Evolutionary conservation across 2,329 filamentous ascomycete species (phyloP), one percentile per base, ranked within the genome.

Genomic region (Exserohilum turcica): DNA sequence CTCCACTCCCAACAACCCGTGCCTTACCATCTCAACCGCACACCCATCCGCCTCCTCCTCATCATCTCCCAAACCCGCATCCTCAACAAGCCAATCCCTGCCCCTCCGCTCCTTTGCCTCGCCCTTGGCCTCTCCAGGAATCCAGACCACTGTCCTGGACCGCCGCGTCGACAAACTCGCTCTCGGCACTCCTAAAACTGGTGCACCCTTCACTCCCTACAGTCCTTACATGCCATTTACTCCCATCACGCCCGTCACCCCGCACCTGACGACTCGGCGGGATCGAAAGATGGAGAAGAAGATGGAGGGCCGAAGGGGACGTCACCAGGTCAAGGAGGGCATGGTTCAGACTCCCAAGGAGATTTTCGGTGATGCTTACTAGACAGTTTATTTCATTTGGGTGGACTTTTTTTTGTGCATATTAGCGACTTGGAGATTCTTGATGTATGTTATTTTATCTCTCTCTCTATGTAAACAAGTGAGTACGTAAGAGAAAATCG

Each of bases 151-250:
- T 0, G 76, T 77, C 18, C 64, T 80, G 0, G 75, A 78, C 53
- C 63, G 74, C 5, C 64, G 71, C 12, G 42, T 60, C 13, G 71
- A 73, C 10, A 64, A 67, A 43, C 59, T 76, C 1, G 44, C 54
- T 4, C 36, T 71, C 32, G 65, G 61, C 28, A 84, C 84, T 3
- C 85, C 86, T 0, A 74, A 75, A 16, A 81, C 79, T 0, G 84
- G 82, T 1, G 78, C 84, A 19, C 83, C 82, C 39, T 88, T 85
- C 2, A 89, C 88, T 18, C 89, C 89, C 1, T 92, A 92, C 73
- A 86, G 84, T 49, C 88, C 90, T 0, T 93, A 92, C 63, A 90
- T 92, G 78, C 90, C 90, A 0, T 90, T 87, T 69, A 89, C 87
- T 6, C 88, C 89, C 1, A 79, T 90, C 42, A 82, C 91, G 44